Percentiles rank a stretch among this genome's conserved stretches.
Evolutionary conservation across 306 rosid species (phyloP).

Genomic region (Cicer pinnatifidum): DNA sequence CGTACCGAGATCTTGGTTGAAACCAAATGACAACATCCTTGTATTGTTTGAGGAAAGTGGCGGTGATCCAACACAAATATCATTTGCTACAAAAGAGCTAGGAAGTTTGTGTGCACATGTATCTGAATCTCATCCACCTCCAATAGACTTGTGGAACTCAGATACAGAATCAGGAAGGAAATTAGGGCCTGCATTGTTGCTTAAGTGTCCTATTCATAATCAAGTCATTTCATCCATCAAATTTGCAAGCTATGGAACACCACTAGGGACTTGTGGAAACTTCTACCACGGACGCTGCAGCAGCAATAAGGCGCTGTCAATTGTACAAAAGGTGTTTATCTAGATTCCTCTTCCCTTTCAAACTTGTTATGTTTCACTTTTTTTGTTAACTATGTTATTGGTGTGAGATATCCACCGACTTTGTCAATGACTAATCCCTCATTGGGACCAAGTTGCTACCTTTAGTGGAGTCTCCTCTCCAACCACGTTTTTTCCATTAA

Average conservation of each 20-base stretch:
- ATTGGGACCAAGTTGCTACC: too few relatives aligned
- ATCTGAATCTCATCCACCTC: slow-evolving; percentile 82
- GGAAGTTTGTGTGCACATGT: slow-evolving; percentile 82
- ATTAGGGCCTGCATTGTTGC: slow-evolving; percentile 60
- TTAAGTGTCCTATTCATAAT: slow-evolving; percentile 71
- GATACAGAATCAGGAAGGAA: slow-evolving; percentile 50
- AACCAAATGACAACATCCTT: slow-evolving; percentile 66
- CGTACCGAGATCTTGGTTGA: slow-evolving; percentile 79
- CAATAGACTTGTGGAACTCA: slow-evolving; percentile 70
- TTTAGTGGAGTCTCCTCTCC: too few relatives aligned
- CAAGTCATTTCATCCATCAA: slow-evolving; percentile 82
- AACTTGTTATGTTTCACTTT: neutral
- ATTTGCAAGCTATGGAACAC: slow-evolving; percentile 92
- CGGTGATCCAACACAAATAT: slow-evolving; percentile 79
- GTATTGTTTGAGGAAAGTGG: slow-evolving; percentile 88
- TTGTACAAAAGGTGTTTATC: slow-evolving; percentile 69
- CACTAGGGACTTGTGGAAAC: slow-evolving; percentile 80
- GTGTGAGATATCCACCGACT: too few relatives aligned
- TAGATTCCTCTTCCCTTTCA: slow-evolving; percentile 31
- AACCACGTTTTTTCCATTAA: too few relatives aligned
- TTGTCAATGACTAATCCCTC: too few relatives aligned
- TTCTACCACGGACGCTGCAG: slow-evolving; percentile 75
- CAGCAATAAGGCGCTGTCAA: slow-evolving; percentile 66
- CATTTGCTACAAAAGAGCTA: slow-evolving; percentile 66
- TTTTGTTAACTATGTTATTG: too few relatives aligned